Conservation (phyloP, 805 yeast genomes). For the Debaryomyces maramus region DNA sequence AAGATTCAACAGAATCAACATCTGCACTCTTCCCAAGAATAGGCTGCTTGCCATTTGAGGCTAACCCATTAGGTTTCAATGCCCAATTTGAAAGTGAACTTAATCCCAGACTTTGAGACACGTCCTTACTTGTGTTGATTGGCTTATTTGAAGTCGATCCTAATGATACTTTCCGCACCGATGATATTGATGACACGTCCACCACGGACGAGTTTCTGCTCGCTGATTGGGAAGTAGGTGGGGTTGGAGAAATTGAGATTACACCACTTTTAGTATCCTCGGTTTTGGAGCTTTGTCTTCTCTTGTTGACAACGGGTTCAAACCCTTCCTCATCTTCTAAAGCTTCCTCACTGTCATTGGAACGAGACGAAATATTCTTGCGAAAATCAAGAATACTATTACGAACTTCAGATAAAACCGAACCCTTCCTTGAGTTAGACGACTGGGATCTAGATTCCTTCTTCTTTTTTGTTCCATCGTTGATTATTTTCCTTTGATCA, state of each 20-base stretch:
- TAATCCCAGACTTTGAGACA: constrained; percentile 12
- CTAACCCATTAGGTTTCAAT: constrained; percentile 11
- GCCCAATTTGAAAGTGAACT: constrained; percentile 32
- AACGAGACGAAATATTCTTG: constrained; percentile 19
- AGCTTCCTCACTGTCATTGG: constrained; percentile 14
- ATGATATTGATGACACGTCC: not conserved
- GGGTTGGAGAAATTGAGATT: not conserved
- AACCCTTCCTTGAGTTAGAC: constrained; percentile 21
- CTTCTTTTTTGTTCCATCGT: not conserved
- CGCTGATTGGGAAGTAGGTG: not conserved
- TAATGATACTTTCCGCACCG: constrained; percentile 4
- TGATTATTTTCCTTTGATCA: constrained; percentile 8
- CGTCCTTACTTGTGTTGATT: not conserved
- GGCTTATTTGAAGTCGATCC: not conserved
- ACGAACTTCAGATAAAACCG: constrained; percentile 10
- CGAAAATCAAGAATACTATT: constrained; percentile 26
- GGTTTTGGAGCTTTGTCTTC: constrained; percentile 11
- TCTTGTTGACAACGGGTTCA: constrained; percentile 26
- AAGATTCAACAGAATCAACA: not conserved
- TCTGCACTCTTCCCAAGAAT: constrained; percentile 7
- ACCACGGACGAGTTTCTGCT: not conserved
- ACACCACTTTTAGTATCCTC: not conserved
- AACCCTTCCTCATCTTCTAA: constrained; percentile 23
- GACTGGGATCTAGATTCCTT: not conserved
- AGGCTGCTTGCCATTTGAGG: constrained; percentile 17